Conservation (phyloP, 2,329 filamentous ascomycete genomes). For the Exophiala bonariae region DNA sequence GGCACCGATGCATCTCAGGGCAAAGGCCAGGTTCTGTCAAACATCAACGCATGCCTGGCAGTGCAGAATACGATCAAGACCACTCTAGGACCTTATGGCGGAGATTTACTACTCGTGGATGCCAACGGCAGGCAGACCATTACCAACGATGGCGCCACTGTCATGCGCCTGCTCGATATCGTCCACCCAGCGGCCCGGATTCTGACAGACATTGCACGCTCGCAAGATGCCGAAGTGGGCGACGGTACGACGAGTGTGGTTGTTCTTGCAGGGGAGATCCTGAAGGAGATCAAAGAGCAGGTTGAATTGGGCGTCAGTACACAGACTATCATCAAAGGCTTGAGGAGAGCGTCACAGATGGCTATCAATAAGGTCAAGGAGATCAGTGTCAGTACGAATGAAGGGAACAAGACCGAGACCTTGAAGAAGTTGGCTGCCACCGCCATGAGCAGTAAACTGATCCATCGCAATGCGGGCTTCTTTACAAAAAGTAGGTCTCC, state of each 20-base stretch:
- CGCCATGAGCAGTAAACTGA: constrained; percentile 99
- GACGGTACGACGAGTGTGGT: constrained; percentile 98
- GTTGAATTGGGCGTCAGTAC: constrained; percentile 97
- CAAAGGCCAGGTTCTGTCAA: constrained; percentile 93
- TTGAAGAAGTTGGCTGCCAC: constrained; percentile 86
- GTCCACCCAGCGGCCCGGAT: constrained; percentile 96
- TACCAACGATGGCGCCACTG: constrained; percentile 97
- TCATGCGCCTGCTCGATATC: constrained; percentile 99
- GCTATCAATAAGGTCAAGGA: constrained; percentile 99
- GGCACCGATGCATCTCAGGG: constrained; percentile 97
- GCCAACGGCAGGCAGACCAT: constrained; percentile 95
- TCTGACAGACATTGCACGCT: constrained; percentile 96
- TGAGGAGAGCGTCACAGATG: constrained; percentile 83
- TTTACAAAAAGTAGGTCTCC: constrained; percentile 84
- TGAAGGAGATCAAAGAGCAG: constrained; percentile 94
- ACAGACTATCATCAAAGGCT: constrained; percentile 95
- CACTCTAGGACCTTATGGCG: constrained; percentile 93
- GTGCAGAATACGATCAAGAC: constrained; percentile 95
- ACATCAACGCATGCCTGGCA: constrained; percentile 97
- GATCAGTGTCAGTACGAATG: constrained; percentile 82
- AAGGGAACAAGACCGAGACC: constrained; percentile 82
- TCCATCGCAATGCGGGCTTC: constrained; percentile 94
- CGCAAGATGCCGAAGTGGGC: constrained; percentile 97
- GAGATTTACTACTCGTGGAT: constrained; percentile 93
- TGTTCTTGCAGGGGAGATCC: constrained; percentile 92